Percentiles rank a stretch among this genome's conserved stretches.
Evolutionary conservation across 129 eudicot species (phyloP).

Genomic region (Tanacetum coccineum): DNA sequence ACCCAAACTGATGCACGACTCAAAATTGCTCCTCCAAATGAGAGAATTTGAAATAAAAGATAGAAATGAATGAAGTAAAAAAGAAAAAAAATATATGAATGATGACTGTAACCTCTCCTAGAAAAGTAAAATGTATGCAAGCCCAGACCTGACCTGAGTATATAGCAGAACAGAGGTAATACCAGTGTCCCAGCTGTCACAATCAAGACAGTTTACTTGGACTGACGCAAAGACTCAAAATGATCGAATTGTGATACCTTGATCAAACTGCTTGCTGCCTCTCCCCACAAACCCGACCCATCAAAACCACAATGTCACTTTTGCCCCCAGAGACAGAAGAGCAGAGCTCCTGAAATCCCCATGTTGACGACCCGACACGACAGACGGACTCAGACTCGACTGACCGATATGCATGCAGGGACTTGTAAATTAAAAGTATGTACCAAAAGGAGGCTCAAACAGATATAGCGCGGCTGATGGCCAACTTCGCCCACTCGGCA

Average conservation of each 20-base stretch:
- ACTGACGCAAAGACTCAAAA: conserved; percentile 53
- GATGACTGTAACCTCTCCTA: conserved; percentile 24
- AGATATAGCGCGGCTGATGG: conserved; percentile 77
- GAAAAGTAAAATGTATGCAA: conserved; percentile 24
- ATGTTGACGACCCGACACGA: conserved; percentile 37
- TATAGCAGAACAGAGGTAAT: conserved; percentile 26
- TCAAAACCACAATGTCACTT: not conserved
- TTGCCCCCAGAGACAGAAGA: not conserved
- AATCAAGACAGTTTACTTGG: conserved; percentile 12
- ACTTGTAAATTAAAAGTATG: conserved; percentile 39
- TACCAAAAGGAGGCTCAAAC: conserved; percentile 62
- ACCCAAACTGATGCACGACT: conserved; percentile 26
- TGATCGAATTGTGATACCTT: conserved; percentile 26
- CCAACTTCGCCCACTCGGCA: conserved; percentile 95
- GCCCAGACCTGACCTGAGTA: conserved; percentile 32
- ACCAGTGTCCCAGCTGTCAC: conserved; percentile 24
- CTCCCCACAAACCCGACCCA: not conserved
- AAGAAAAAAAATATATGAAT: conserved; percentile 24
- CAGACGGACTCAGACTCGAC: conserved; percentile 62
- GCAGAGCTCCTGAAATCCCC: conserved; percentile 7
- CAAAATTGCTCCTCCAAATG: conserved; percentile 35
- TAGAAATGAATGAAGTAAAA: conserved; percentile 12
- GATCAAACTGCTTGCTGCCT: not conserved
- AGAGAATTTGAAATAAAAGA: not conserved
- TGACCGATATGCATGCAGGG: conserved; percentile 87